phyloP scores from a whole-genome alignment of 176 grass and related monocot genomes.

The Zoysia pacifica region DNA sequence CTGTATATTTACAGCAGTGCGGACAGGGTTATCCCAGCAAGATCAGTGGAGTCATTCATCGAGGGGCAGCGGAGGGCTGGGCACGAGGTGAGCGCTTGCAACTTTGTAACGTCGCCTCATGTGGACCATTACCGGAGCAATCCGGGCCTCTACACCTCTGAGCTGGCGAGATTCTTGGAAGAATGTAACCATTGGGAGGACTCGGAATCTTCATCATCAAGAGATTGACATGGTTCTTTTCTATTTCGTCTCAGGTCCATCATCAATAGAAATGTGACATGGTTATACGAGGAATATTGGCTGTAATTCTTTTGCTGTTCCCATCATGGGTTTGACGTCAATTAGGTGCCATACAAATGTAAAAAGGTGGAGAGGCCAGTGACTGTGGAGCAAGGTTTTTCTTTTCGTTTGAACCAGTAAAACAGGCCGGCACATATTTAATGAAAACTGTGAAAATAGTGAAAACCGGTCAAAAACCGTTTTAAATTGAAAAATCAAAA shows the following conservation, averaged over 20 bases:
- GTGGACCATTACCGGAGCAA: constrained; percentile 83
- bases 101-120: constrained; percentile 82
- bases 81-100: constrained; percentile 61
- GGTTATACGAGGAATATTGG: constrained; percentile 21
- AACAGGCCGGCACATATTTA: background rate
- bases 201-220: background rate
- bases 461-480: background rate
- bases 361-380: constrained; percentile 13
- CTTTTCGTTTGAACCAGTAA: too few species aligned
- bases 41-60: constrained; percentile 78
- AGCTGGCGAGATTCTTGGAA: constrained; percentile 70
- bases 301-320: background rate
- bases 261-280: constrained; percentile 30
- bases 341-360: constrained; percentile 41
- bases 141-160: constrained; percentile 64
- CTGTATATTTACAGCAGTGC: constrained; percentile 89
- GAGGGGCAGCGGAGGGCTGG: constrained; percentile 61
- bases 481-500: too few species aligned
- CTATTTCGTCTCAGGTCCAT: constrained; percentile 43
- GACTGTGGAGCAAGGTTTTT: too few species aligned
- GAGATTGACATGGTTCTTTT: constrained; percentile 1
- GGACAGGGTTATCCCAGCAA: constrained; percentile 80
- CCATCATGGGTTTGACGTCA: background rate
- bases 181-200: constrained; percentile 42
- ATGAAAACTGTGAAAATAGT: background rate